A percentile compares a stretch with the other conserved stretches of the same genome.
phyloP scores from a whole-genome alignment of 148 eudicot genomes.

The Polygonum maritimum region DNA sequence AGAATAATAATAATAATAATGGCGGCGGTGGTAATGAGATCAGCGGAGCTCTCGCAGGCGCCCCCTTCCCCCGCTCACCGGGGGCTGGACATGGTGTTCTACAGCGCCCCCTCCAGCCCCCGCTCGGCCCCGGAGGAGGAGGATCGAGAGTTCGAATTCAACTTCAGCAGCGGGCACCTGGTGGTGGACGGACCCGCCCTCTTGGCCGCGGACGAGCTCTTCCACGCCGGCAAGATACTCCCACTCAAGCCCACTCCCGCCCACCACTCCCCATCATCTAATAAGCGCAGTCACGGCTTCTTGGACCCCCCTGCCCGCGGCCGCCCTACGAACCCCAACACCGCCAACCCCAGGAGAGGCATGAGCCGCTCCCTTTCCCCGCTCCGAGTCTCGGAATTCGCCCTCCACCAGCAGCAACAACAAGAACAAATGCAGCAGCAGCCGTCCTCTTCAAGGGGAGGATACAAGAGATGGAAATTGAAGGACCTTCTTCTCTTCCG shows the following conservation, averaged over 20 bases:
- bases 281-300: no score
- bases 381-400: conserved; percentile 30
- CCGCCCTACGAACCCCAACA: not conserved
- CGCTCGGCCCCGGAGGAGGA: conserved; percentile 5
- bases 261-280: not conserved
- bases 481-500: conserved; percentile 67
- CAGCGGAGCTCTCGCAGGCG: conserved; percentile 32
- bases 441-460: conserved; percentile 18
- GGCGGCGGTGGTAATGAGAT: no score
- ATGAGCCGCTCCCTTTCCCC: conserved; percentile 32
- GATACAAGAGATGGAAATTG: conserved; percentile 48
- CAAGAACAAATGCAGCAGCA: not conserved
- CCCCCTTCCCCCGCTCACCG: conserved; percentile 19
- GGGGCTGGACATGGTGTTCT: conserved; percentile 24
- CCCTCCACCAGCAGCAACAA: conserved; percentile 17
- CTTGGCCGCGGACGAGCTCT: conserved; percentile 29
- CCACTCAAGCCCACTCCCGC: conserved; percentile 20
- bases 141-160: conserved; percentile 38
- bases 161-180: conserved; percentile 41
- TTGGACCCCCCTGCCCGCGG: not conserved
- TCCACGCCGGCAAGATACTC: conserved; percentile 24
- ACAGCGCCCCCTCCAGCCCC: conserved; percentile 48
- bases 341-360: conserved; percentile 21
- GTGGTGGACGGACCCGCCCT: conserved; percentile 6
- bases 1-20: no score